Conservation (phyloP, 2,329 filamentous ascomycete genomes). For the Monilinia laxa region DNA sequence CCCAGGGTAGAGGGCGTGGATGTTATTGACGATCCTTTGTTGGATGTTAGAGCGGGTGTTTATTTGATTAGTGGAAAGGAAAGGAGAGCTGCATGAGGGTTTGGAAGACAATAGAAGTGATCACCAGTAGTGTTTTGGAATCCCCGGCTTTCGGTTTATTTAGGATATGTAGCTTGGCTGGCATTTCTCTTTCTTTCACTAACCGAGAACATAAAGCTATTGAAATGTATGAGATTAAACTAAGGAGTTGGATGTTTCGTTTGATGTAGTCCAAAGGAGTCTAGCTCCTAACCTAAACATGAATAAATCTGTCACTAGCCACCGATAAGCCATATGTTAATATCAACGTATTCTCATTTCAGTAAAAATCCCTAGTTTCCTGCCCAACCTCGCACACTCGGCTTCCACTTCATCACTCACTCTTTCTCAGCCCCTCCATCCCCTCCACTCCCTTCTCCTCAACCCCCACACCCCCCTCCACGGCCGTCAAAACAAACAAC, state of each 20-base stretch:
- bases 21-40: conserved; percentile 53
- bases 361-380: too few relatives aligned
- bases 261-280: too few relatives aligned
- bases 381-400: neutral
- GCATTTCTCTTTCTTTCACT: neutral
- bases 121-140: neutral
- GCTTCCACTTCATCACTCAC: neutral
- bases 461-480: conserved; percentile 25
- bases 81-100: conserved; percentile 42
- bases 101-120: too few relatives aligned
- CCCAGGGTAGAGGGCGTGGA: conserved; percentile 55
- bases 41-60: conserved; percentile 55
- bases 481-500: conserved; percentile 34
- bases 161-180: neutral
- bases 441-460: conserved; percentile 28
- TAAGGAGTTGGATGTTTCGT: neutral
- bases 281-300: neutral
- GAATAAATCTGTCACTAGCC: neutral
- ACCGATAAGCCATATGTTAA: neutral
- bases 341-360: too few relatives aligned
- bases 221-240: neutral
- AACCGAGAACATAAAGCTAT: neutral
- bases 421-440: conserved; percentile 8
- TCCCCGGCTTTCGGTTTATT: neutral
- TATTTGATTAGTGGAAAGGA: conserved; percentile 57